A percentile compares a stretch with the other conserved stretches of the same genome.
phyloP scores from a whole-genome alignment of 2,329 filamentous ascomycete species.

The Fusarium ramigenum region DNA sequence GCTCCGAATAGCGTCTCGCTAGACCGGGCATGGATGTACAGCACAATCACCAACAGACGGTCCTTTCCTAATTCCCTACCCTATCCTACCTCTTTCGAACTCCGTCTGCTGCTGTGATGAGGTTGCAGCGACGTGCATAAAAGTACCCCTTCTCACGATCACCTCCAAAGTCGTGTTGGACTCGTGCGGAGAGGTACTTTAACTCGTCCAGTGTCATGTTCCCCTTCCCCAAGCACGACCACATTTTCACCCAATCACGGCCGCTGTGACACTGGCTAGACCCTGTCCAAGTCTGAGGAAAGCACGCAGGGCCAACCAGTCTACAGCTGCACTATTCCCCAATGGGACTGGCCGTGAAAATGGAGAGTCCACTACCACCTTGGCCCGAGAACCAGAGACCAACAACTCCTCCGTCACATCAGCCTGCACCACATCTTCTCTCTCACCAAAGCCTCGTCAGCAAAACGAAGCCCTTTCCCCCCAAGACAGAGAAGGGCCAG shows the following conservation, averaged over 20 bases:
- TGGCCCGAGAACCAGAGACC: slow-evolving; percentile 22
- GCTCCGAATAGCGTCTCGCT: not conserved
- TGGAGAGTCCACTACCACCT: slow-evolving; percentile 24
- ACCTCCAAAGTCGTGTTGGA: not conserved
- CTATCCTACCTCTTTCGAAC: not conserved
- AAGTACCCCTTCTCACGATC: slow-evolving; percentile 4
- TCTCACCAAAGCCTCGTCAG: slow-evolving; percentile 40
- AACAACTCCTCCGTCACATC: slow-evolving; percentile 39
- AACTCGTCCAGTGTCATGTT: slow-evolving; percentile 18
- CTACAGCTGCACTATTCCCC: not conserved
- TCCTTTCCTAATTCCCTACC: not conserved
- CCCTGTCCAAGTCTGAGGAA: slow-evolving; percentile 8
- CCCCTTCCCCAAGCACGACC: slow-evolving; percentile 21
- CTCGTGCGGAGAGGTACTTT: slow-evolving; percentile 24
- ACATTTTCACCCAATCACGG: slow-evolving; percentile 6
- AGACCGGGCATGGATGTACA: not conserved
- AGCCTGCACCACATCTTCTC: slow-evolving; percentile 37
- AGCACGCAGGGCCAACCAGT: slow-evolving; percentile 7
- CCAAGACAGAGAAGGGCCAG: not conserved
- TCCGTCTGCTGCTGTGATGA: slow-evolving; percentile 8
- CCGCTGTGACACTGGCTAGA: slow-evolving; percentile 3
- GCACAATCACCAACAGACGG: slow-evolving; percentile 4
- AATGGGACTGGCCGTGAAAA: not conserved
- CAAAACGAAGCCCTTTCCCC: slow-evolving; percentile 13
- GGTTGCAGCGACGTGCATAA: slow-evolving; percentile 13